Evolutionary conservation across 768 basidiomycete species (phyloP).

Genomic region (Amanita rubescens): DNA sequence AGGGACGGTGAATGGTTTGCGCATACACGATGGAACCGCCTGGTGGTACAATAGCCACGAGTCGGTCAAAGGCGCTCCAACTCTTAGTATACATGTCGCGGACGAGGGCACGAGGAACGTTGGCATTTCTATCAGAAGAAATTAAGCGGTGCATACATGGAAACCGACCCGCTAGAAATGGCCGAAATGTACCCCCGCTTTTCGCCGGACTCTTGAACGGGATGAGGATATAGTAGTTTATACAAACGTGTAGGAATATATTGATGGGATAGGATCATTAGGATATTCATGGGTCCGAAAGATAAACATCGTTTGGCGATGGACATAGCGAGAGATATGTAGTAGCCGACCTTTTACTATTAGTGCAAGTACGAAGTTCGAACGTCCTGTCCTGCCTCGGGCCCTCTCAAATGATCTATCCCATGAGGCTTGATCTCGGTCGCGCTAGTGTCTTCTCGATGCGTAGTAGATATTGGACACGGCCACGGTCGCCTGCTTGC

Average conservation of each 20-base stretch:
- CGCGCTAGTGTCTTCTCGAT: too few relatives aligned
- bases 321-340: conserved; percentile 74
- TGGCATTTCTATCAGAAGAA: conserved; percentile 55
- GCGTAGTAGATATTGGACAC: too few relatives aligned
- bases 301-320: conserved; percentile 61
- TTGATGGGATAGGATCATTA: conserved; percentile 69
- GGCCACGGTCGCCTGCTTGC: too few relatives aligned
- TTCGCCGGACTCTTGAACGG: conserved; percentile 69
- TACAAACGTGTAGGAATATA: conserved; percentile 72
- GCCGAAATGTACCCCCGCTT: conserved; percentile 69
- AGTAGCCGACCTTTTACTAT: too few relatives aligned
- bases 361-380: too few relatives aligned
- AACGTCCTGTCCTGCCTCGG: too few relatives aligned
- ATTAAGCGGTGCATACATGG: not conserved
- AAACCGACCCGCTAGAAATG: conserved; percentile 55
- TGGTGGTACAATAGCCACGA: conserved; percentile 85
- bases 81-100: conserved; percentile 91
- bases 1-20: conserved; percentile 1
- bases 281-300: conserved; percentile 74
- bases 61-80: conserved; percentile 86
- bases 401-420: too few relatives aligned
- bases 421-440: too few relatives aligned
- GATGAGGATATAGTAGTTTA: conserved; percentile 71
- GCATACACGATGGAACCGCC: conserved; percentile 82
- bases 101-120: conserved; percentile 76